These are phyloP conservation scores for Helicocarpus griseus DNA, from an alignment of 2,329 filamentous ascomycete genomes.

Conservation along the genomic window DNA sequence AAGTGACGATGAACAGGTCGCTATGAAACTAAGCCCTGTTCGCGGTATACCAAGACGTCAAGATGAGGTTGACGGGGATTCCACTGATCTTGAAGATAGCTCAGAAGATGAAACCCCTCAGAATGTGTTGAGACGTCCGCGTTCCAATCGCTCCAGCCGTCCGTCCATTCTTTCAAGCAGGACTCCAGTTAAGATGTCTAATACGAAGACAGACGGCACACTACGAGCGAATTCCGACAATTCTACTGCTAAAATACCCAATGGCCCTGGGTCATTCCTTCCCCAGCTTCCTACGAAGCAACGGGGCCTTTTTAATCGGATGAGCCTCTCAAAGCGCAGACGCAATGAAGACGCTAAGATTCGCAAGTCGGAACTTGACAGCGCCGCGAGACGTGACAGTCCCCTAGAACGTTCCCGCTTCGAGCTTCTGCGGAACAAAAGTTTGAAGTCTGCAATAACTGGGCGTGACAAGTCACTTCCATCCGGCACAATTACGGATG, in stretches of 20 bases:
- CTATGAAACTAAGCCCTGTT: slow-evolving; percentile 41
- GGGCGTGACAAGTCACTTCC: background rate
- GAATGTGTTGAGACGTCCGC: slow-evolving; percentile 19
- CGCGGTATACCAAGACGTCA: slow-evolving; percentile 51
- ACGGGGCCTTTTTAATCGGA: slow-evolving; percentile 23
- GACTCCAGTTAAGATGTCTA: background rate
- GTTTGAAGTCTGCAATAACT: slow-evolving; percentile 13
- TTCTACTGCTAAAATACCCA: slow-evolving; percentile 39
- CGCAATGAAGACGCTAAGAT: slow-evolving; percentile 34
- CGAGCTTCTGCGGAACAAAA: slow-evolving; percentile 32
- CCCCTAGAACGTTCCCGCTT: slow-evolving; percentile 49
- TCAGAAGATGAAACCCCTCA: slow-evolving; percentile 40
- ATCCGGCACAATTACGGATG: slow-evolving; percentile 18
- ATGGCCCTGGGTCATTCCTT: slow-evolving; percentile 26
- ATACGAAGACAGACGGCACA: background rate
- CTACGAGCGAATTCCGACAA: slow-evolving; percentile 26
- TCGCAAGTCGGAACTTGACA: slow-evolving; percentile 47
- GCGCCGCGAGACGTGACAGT: slow-evolving; percentile 53
- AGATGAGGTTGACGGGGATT: slow-evolving; percentile 52
- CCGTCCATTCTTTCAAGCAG: background rate
- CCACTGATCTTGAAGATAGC: slow-evolving; percentile 52
- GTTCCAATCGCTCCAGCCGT: slow-evolving; percentile 7
- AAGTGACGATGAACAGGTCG: slow-evolving; percentile 51
- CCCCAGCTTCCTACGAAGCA: slow-evolving; percentile 20
- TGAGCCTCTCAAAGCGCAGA: slow-evolving; percentile 20